Evolutionary conservation across 2,329 filamentous ascomycete species (phyloP), one percentile per base, ranked within the genome.

Genomic region (Xylariaceae sp.): DNA sequence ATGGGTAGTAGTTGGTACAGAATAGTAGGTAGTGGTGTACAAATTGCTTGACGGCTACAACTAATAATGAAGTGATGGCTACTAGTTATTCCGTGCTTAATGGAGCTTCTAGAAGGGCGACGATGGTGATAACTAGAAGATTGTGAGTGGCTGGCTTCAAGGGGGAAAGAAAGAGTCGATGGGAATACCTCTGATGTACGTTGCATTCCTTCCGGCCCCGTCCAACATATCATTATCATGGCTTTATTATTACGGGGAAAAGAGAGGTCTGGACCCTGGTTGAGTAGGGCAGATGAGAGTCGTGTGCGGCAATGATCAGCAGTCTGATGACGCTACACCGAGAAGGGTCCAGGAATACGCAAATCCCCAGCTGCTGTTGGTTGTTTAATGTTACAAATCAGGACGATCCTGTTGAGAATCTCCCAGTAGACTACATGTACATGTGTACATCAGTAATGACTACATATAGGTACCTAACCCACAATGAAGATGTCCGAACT

Each of bases 271-370:
- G 54, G 58, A 45, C 53, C 56, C 53, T 59, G 52, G 56, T 52
- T 50, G 54, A 53, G 50, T 46, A 52, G 55, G 52, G 17, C 36
- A 58, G 53, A 53, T 32, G 49, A 38, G 43, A 40, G 48, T 56
- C 52, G 50, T 42, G 57, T 50, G 46, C 49, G 57, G 59, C 46
- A 62, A 57, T 55, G 59, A 62, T 62, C 59, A 58, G 57, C 59
- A 53, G 53, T 46, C 56, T 44, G 55, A 60, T 56, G 57, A 58
- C 58, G 58, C 58, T 60, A 59, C 55, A 46, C 53, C 48, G 35
- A 48, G 54, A 53, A 53, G 54, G 54, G 52, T 51, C 54, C 52
- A 52, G 53, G 57, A 54, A 54, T 42, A 53, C 48, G 44, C 36
- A 35, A 45, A 42, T 44, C 48, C 48, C 48, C 43, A 34, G 39